Base-by-base conservation (phyloP, 352 stramenopile genomes). In the Phytophthora cajani region DNA sequence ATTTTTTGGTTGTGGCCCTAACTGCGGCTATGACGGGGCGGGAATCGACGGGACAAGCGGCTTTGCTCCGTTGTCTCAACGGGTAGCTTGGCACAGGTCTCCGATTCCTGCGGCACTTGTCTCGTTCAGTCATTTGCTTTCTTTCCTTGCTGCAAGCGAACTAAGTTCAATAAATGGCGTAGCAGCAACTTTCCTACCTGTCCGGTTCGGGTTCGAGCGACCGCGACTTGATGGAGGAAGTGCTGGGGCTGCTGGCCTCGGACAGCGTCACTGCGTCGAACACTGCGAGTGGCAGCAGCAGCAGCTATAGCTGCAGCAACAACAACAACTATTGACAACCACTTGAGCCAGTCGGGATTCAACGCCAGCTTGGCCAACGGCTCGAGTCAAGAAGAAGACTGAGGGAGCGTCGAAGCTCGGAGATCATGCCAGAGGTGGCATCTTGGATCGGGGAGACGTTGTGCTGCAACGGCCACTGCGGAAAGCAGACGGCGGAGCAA, bases 191-290 rank as follows among this genome's bases (percentile, higher is more conserved):
- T 27, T 32, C n/a, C 52, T 8, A 78, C 17, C 51, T 73, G 30
- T 69, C 75, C 49, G 62, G 52, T n/a, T 33, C 36, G 2, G 64
- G 23, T 36, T 19, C 52, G 53, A 51, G 55, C 16, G 69, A 80
- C 19, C 64, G 47, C 8, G n/a, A 25, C 6, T 77, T 80, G 72
- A 77, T 80, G 72, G 42, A 68, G 32, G 72, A 80, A 50, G 55
- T 80, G 44, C 50, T 80, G 30, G 64, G 77, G 46, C 58, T 80
- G n/a, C n/a, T n/a, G n/a, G n/a, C n/a, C n/a, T n/a, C n/a, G n/a
- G n/a, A n/a, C n/a, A n/a, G n/a, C n/a, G 23, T 27, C 2, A 12
- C 50, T 3, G 21, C 10, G 16, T 69, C 71, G 7, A 62, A 51
- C 36, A 63, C 58, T 2, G 1, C 38, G 9, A 62, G 58, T 32